Conservation (phyloP, 768 basidiomycete genomes). For the Fomitopsis pulvina region DNA sequence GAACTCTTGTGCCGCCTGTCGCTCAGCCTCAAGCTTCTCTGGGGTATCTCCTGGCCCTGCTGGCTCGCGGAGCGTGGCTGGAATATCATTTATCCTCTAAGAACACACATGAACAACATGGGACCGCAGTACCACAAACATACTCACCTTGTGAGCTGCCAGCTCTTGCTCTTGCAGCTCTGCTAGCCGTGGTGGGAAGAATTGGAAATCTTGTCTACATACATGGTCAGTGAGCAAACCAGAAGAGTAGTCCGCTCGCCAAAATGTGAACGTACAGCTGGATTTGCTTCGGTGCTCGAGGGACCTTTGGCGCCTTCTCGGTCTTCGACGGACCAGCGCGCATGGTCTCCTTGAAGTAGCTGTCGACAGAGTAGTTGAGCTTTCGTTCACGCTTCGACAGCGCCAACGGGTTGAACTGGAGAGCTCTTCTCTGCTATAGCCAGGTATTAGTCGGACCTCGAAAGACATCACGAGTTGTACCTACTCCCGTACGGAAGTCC, state of each 20-base stretch:
- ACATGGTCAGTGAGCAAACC: not conserved
- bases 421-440: slow-evolving; percentile 46
- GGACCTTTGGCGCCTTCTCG: slow-evolving; percentile 78
- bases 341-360: slow-evolving; percentile 91
- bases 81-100: slow-evolving; percentile 61
- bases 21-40: slow-evolving; percentile 81
- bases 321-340: slow-evolving; percentile 71
- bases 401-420: slow-evolving; percentile 75
- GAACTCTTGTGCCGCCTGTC: slow-evolving; percentile 69
- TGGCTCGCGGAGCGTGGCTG: slow-evolving; percentile 57
- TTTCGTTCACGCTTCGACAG: slow-evolving; percentile 93
- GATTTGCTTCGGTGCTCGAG: slow-evolving; percentile 85
- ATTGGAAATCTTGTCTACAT: slow-evolving; percentile 89
- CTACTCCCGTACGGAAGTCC: slow-evolving; percentile 74
- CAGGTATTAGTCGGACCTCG: not conserved
- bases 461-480: not conserved
- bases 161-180: slow-evolving; percentile 85
- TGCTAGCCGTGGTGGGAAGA: slow-evolving; percentile 78
- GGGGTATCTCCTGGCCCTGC: slow-evolving; percentile 68
- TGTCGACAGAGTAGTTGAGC: slow-evolving; percentile 90
- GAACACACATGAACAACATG: not conserved
- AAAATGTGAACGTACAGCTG: slow-evolving; percentile 47
- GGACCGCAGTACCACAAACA: not conserved
- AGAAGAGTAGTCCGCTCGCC: not conserved
- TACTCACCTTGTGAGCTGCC: slow-evolving; percentile 64